Base-by-base conservation (phyloP, 352 stramenopile species). In the Phytopythium kandeliae region DNA sequence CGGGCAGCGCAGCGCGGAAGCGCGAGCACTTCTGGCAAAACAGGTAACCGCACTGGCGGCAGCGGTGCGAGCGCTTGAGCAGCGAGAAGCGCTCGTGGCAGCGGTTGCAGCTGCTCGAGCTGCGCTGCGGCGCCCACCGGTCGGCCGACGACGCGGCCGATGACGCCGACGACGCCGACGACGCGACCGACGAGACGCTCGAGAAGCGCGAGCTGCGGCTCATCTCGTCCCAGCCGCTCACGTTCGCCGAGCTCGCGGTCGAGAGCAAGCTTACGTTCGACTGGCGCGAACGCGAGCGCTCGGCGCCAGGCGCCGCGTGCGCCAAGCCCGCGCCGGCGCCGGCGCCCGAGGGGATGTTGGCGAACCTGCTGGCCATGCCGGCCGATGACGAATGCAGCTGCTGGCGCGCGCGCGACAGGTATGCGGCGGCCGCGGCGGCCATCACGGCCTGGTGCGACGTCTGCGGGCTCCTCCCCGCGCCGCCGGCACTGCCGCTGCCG, bases 11-110 rank as follows among this genome's bases (percentile, higher is more conserved):
- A 0, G 80, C 82, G 46, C 87, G 87, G 42, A 73, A 89, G 40
- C 81, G 70, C 30, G 84, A 94, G 55, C 84, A 94, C 49, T 85
- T 91, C 55, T 85, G 78, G 42, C 84, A 94, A 40, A 92, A 92
- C 3, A 87, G 51, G 52, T 89, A 86, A 10, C 81, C 84, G 46
- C 84, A 94, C 24, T 78, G 67, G 41, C 84, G 70, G 58, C 84
- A 94, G 34, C 84, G 78, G 58, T 94, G 84, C 42, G 78, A 86
- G 22, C 84, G 81, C 48, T 84, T 79, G 15, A 90, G 62, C 55
- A 94, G 65, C 53, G 81, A 87, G 51, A 94, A 94, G 55, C 86
- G 86, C 43, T 92, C 81, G 21, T 63, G 67, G 58, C 84, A 94
- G 49, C 86, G 72, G 52, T 80, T 86, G 55, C 84, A 94, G 35